These are phyloP conservation scores for Claviceps sorghi DNA, from an alignment of 2,329 filamentous ascomycete genomes.

Conservation along the genomic window DNA sequence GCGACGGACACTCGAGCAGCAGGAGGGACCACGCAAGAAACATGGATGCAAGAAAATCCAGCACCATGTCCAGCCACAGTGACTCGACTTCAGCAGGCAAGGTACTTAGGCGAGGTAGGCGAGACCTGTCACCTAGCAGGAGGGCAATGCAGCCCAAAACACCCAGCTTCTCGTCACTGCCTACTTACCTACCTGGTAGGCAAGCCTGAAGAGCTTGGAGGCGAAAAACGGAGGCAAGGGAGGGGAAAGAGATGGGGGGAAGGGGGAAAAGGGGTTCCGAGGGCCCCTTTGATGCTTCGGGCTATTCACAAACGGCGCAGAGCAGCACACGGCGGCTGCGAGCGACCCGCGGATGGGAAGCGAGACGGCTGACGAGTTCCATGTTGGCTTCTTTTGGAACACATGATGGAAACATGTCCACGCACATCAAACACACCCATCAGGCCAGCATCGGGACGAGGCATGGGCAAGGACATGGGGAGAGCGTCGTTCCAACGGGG, in stretches of 20 bases:
- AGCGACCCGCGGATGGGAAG: background rate
- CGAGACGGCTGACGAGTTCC: background rate
- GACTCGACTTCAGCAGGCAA: no score
- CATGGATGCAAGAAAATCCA: no score
- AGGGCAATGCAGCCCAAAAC: no score
- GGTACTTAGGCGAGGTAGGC: no score
- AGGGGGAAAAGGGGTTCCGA: background rate
- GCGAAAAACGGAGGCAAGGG: background rate
- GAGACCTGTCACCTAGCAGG: no score
- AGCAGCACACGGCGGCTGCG: conserved; percentile 2
- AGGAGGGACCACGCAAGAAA: no score
- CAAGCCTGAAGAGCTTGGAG: no score
- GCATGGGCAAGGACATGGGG: background rate
- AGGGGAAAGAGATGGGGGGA: background rate
- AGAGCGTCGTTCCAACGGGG: background rate
- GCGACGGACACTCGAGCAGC: no score
- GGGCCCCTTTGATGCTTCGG: background rate
- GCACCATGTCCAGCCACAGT: no score
- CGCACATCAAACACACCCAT: background rate
- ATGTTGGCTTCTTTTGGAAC: background rate
- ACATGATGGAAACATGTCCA: background rate
- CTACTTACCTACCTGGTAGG: no score
- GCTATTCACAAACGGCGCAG: background rate
- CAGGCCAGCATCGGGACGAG: background rate
- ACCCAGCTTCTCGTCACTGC: no score